Evolutionary conservation across 2,329 filamentous ascomycete genomes (phyloP).

Genomic region (Cordyceps javanica): DNA sequence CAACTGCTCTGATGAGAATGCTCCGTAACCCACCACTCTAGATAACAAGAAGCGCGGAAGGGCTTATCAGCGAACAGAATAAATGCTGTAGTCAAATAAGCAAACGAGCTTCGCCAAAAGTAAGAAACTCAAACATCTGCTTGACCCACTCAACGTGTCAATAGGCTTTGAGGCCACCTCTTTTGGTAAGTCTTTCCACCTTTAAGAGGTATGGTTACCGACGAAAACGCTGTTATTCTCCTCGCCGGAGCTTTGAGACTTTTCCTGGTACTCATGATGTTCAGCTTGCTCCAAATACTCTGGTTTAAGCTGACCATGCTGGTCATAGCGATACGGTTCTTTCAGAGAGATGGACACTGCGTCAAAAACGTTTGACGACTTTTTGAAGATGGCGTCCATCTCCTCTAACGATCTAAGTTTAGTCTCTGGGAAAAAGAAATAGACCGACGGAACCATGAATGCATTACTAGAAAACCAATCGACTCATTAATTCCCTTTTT

Average conservation of each 20-base stretch:
- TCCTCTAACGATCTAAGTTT: constrained; percentile 8
- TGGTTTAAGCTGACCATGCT: not conserved
- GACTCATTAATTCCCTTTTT: too few relatives aligned
- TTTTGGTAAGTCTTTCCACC: too few relatives aligned
- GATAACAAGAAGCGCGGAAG: too few relatives aligned
- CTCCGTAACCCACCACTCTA: too few relatives aligned
- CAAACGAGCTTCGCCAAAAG: too few relatives aligned
- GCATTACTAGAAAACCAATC: constrained; percentile 1
- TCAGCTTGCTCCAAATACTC: constrained; percentile 3
- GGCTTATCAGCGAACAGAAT: too few relatives aligned
- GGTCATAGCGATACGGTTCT: constrained; percentile 4
- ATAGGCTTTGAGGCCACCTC: too few relatives aligned
- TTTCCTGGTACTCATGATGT: constrained; percentile 3
- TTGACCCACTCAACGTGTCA: too few relatives aligned
- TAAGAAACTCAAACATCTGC: too few relatives aligned
- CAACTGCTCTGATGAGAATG: too few relatives aligned
- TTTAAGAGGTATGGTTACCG: not conserved
- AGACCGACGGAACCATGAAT: constrained; percentile 8
- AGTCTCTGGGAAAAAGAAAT: constrained; percentile 11
- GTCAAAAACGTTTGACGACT: constrained; percentile 8
- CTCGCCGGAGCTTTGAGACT: constrained; percentile 6
- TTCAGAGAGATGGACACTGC: not conserved
- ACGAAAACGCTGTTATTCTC: not conserved
- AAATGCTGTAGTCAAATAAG: too few relatives aligned
- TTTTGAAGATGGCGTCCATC: constrained; percentile 12